Base-by-base conservation (phyloP, 163 green algal species). In the Chlorella variabilis region DNA sequence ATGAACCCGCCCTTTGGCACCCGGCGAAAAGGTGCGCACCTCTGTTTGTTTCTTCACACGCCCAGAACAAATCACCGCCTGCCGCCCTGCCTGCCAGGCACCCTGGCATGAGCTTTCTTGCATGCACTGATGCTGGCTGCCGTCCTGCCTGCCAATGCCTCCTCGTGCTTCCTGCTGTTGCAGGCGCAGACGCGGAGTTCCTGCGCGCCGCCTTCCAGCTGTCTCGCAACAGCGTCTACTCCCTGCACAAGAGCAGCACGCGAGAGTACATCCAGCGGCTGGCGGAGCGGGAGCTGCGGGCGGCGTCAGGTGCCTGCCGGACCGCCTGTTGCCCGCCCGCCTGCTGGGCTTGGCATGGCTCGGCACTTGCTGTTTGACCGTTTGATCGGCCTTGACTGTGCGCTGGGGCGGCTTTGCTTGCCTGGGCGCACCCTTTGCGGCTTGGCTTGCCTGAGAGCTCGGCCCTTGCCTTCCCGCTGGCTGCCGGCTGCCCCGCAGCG, bases 1-100 rank as follows among this genome's bases (percentile, higher is more conserved):
- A 98, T 94, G 89, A 99, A 99, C 86, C 96, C 96, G 21, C 96
- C 96, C 13, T 99, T 99, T 90, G 96, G 96, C 21, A 98, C 96
- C 13, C 86, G 92, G 3, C 49, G 65, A 7, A 96, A 98, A 83
- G 95, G 73, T 27, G 38, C 5, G 59, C 21, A n/a, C n/a, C n/a
- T n/a, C n/a, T n/a, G n/a, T n/a, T n/a, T n/a, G n/a, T n/a, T n/a
- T n/a, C n/a, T n/a, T n/a, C n/a, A n/a, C n/a, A n/a, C n/a, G n/a
- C n/a, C n/a, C n/a, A n/a, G n/a, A n/a, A n/a, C n/a, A n/a, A n/a
- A n/a, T n/a, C n/a, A n/a, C n/a, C n/a, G n/a, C n/a, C n/a, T n/a
- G n/a, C n/a, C n/a, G n/a, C n/a, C n/a, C n/a, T n/a, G n/a, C n/a
- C n/a, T n/a, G n/a, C n/a, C n/a, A n/a, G n/a, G n/a, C n/a, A n/a